Evolutionary conservation across 441 rosid species (phyloP).

Genomic region (Rhodomyrtus psidioides): DNA sequence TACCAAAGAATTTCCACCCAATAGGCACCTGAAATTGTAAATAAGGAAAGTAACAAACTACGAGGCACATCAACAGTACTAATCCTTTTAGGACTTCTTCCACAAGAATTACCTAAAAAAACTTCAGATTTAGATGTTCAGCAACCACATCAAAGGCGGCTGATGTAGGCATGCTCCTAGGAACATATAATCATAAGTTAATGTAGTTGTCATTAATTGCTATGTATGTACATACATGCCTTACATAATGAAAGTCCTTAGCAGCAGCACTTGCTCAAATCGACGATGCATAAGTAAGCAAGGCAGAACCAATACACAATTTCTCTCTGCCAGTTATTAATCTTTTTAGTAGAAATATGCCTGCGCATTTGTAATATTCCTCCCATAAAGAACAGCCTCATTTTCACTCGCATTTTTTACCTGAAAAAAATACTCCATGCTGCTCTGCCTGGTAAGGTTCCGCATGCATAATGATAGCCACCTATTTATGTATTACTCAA

Average conservation of each 20-base stretch:
- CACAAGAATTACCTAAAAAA: constrained; percentile 67
- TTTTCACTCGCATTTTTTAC: background rate
- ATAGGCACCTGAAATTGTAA: constrained; percentile 70
- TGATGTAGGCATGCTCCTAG: constrained; percentile 99
- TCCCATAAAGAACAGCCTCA: background rate
- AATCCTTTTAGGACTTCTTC: background rate
- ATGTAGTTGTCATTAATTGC: background rate
- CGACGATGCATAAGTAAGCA: background rate
- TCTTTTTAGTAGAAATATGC: background rate
- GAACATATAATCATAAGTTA: background rate
- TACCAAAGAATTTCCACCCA: constrained; percentile 98
- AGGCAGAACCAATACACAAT: background rate
- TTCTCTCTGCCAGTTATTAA: background rate
- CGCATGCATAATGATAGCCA: background rate
- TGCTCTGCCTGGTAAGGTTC: background rate
- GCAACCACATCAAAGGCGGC: constrained; percentile 98
- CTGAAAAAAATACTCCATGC: background rate
- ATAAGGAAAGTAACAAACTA: constrained; percentile 4
- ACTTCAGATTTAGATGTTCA: constrained; percentile 67
- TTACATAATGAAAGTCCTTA: background rate
- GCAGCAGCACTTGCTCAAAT: background rate
- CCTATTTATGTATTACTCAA: background rate
- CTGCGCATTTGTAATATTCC: background rate
- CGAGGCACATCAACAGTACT: background rate
- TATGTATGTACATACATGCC: background rate